Percentiles rank a stretch among this genome's conserved stretches.
These are phyloP conservation scores for Hyaloscypha finlandica DNA, from an alignment of 495 filamentous ascomycete genomes.

Conservation along the genomic window DNA sequence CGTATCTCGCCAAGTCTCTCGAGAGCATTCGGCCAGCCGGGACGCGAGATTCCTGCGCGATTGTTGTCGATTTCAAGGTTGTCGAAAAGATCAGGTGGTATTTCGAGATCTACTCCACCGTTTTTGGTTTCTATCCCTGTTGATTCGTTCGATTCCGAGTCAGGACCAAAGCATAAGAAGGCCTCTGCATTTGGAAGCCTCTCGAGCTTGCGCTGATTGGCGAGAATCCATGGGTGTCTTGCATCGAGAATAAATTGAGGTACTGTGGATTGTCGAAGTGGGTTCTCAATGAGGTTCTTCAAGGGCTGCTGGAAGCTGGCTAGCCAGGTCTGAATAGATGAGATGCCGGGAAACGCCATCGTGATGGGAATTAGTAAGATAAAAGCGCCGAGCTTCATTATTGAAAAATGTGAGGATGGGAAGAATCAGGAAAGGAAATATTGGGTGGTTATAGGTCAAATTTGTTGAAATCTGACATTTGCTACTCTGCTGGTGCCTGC, in stretches of 20 bases:
- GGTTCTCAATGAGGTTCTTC: conserved; percentile 9
- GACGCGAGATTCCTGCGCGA: conserved; percentile 8
- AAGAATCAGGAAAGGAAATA: not conserved
- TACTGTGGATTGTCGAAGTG: conserved; percentile 9
- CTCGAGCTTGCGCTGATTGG: conserved; percentile 16
- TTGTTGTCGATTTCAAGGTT: conserved; percentile 3
- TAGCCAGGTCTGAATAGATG: conserved; percentile 12
- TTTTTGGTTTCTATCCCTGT: not conserved
- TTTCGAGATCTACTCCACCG: not conserved
- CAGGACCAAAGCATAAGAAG: conserved; percentile 8
- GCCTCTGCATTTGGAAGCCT: conserved; percentile 14
- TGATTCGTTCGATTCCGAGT: conserved; percentile 7
- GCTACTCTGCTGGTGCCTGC: not conserved
- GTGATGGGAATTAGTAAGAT: conserved; percentile 1
- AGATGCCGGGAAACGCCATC: conserved; percentile 4
- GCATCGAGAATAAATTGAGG: conserved; percentile 13
- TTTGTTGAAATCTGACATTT: not conserved
- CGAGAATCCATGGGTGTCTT: conserved; percentile 18
- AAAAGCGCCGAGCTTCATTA: conserved; percentile 10
- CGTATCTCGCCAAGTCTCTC: conserved; percentile 15
- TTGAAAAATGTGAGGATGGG: not conserved
- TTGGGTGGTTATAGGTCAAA: not conserved
- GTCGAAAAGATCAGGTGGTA: conserved; percentile 8
- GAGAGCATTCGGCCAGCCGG: conserved; percentile 15
- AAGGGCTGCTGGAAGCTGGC: conserved; percentile 15